Conservation (phyloP, 768 basidiomycete genomes). For the Leccinum imitatum region DNA sequence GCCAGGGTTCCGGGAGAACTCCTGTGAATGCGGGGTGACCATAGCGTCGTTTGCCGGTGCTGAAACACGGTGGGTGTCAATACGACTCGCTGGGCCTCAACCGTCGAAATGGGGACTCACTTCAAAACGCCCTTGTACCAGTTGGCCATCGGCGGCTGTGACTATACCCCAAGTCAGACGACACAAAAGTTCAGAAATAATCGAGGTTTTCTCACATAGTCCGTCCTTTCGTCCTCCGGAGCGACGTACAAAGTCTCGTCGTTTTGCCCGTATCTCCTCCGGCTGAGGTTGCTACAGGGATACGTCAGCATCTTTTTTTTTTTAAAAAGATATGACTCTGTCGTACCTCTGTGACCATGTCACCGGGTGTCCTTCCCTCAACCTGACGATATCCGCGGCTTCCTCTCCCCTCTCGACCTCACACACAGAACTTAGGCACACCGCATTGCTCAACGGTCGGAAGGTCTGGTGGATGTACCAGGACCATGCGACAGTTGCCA, state of each 20-base stretch:
- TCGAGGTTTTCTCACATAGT: slow-evolving; percentile 60
- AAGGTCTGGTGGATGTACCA: slow-evolving; percentile 73
- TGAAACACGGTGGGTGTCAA: slow-evolving; percentile 29
- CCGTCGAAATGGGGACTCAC: slow-evolving; percentile 38
- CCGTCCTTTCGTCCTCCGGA: slow-evolving; percentile 88
- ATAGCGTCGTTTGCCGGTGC: slow-evolving; percentile 93
- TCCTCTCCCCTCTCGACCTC: slow-evolving; percentile 92
- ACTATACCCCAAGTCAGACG: slow-evolving; percentile 44
- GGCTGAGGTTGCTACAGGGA: slow-evolving; percentile 69
- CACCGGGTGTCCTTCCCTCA: slow-evolving; percentile 83
- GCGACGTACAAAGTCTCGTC: slow-evolving; percentile 96
- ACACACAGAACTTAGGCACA: slow-evolving; percentile 81
- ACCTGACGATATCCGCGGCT: slow-evolving; percentile 69
- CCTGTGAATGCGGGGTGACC: slow-evolving; percentile 96
- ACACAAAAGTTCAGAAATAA: background rate
- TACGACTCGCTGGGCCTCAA: background rate
- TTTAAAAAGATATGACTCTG: too few species aligned
- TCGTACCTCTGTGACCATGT: slow-evolving; percentile 82
- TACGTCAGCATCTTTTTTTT: slow-evolving; percentile 2
- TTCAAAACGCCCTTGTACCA: slow-evolving; percentile 94
- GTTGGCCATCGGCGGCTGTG: slow-evolving; percentile 95
- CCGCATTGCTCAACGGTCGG: slow-evolving; percentile 72
- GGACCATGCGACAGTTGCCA: slow-evolving; percentile 75
- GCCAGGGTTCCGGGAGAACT: slow-evolving; percentile 89
- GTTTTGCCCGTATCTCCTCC: slow-evolving; percentile 86